Evolutionary conservation across 1,284 basidiomycete genomes (phyloP), one percentile per base, ranked within the genome.

Genomic region (Ganoderma sp.): DNA sequence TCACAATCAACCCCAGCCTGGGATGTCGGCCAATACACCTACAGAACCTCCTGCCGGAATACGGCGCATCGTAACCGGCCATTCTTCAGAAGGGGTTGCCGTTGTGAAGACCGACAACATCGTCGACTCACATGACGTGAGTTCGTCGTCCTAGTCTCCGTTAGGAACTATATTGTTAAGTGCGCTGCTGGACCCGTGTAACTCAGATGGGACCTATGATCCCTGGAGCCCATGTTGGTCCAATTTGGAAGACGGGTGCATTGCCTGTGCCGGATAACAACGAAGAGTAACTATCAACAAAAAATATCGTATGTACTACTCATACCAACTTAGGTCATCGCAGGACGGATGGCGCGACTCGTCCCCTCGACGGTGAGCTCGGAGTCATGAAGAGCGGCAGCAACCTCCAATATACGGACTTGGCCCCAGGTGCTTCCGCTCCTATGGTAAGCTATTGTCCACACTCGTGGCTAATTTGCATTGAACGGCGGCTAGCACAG

Each of bases 191-290:
- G 14, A 59, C 41, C 2, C 22, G 25, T 67, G 22, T 12, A 25
- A 8, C 22, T 14, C 10, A 71, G 63, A 57, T 68, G 22, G 56
- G 71, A 15, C 67, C 62, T 34, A 60, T 48, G 0, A 71, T 75
- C 42, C 72, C 73, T 10, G 75, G 73, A 14, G 73, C 71, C 9
- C 69, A 67, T 17, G 67, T 66, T 67, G 81, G 78, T 74, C 79
- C 78, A 5, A 77, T 88, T 39, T 89, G 88, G 87, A 78, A 80
- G 22, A 87, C 85, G 3, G 83, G 85, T 65, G 78, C 81, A 2
- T 67, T 87, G 14, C 88, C 88, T 3, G 84, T 84, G 0, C 81
- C 82, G 14, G 87, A 89, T 68, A 89, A 87, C 70, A 88, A 88
- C 60, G 77, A 69, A n/a, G 73, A 74, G 80, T 81, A 60, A 52